A percentile compares a stretch with the other conserved stretches of the same genome.
phyloP scores from a whole-genome alignment of 2,329 filamentous ascomycete species.

The Aspergillus brunneoviolaceus region DNA sequence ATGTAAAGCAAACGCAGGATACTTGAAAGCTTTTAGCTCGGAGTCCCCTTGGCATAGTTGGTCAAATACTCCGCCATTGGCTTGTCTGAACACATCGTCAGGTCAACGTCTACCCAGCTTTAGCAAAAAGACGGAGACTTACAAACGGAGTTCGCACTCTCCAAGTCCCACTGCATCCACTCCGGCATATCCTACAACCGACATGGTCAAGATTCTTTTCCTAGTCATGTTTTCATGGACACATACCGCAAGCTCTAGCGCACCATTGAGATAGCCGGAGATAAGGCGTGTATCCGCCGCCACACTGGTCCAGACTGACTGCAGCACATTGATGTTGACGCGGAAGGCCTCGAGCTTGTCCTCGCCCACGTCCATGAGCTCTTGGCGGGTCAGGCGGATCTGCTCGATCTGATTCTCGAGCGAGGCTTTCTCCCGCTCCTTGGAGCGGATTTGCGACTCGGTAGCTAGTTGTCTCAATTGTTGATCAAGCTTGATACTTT shows the following conservation, averaged over 20 bases:
- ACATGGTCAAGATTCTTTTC: neutral
- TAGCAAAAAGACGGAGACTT: neutral
- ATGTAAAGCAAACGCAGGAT: no score
- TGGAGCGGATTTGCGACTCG: neutral
- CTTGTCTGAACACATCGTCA: neutral
- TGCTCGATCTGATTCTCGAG: neutral
- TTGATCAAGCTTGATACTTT: neutral
- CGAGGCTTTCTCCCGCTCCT: neutral
- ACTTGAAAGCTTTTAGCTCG: no score
- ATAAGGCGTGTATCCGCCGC: neutral
- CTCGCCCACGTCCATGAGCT: neutral
- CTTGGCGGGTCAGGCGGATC: neutral
- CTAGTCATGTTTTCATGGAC: neutral
- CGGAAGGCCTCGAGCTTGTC: neutral
- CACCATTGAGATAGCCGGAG: neutral
- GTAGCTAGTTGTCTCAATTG: neutral
- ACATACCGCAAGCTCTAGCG: neutral
- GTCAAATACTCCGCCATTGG: neutral
- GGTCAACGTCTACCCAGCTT: neutral
- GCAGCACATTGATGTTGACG: neutral
- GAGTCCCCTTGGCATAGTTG: neutral
- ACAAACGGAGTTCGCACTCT: neutral
- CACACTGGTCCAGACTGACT: neutral
- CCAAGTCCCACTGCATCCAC: neutral
- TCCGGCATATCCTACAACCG: neutral